Evolutionary conservation across 2,329 filamentous ascomycete species (phyloP), one percentile per base, ranked within the genome.

Genomic region (Cladophialophora immunda): DNA sequence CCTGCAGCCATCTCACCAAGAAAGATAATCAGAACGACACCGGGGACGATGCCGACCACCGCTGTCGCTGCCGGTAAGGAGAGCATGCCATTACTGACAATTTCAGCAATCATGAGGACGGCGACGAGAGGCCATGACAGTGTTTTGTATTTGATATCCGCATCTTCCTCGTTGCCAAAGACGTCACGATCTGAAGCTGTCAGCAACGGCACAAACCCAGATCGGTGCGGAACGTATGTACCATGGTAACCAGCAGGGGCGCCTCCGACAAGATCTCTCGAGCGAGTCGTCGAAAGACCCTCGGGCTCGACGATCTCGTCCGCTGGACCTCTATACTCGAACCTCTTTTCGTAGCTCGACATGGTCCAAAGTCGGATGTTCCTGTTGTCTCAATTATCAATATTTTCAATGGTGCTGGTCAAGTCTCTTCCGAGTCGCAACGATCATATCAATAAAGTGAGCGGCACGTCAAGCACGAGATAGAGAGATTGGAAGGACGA

Each of bases 31-130:
- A 85, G 75, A 53, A 85, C 75, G n/a, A 85, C 74, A 5, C 84
- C 84, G 0, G 84, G 84, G 1, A 85, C 82, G 56, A 86, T 77
- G 25, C 84, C 84, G 13, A 86, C 83, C 2, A 82, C 80, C 0
- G 84, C 83, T 3, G 85, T 75, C 22, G 81, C 83, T 4, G 81
- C 84, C 0, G 85, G 84, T 4, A 86, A 76, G 4, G 81, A 84
- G 7, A 86, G 79, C 81, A 86, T 86, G 65, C 84, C 84, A 67
- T 84, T 84, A 41, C 79, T 81, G 1, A 86, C 83, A 64, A 86
- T 86, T 74, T 86, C 85, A 15, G 84, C 82, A 57, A 86, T 84
- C 84, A 86, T 86, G 66, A 86, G 76, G 4, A 84, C 75, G 8
- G 83, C 79, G 3, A 85, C 83, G 38, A 85, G 76, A 41, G 79